Percentiles rank a stretch among this genome's conserved stretches.
These are phyloP conservation scores for Plasmodium reichenowi DNA, from an alignment of 169 alveolate genomes.

Conservation along the genomic window DNA sequence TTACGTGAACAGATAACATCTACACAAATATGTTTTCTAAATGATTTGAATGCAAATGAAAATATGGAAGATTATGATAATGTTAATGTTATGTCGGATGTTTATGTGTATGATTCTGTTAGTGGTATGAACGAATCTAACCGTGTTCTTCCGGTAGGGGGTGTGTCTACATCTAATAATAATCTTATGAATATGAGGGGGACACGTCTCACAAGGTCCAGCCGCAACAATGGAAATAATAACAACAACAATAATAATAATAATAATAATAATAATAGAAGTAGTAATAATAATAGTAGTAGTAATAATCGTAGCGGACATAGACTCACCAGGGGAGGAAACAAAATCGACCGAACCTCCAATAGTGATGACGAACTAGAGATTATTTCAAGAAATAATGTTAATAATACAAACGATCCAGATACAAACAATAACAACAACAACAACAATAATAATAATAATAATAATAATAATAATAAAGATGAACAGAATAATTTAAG, in stretches of 20 bases:
- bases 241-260: background rate
- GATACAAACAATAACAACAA: background rate
- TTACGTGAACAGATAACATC: slow-evolving; percentile 67
- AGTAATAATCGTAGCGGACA: no score
- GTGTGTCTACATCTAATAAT: no score
- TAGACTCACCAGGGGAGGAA: no score
- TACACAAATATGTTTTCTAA: slow-evolving; percentile 22
- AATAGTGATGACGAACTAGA: no score
- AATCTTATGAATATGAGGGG: no score
- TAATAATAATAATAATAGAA: background rate
- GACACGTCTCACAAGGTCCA: background rate
- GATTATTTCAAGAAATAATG: no score
- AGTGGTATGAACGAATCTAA: background rate
- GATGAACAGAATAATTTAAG: background rate
- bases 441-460: background rate
- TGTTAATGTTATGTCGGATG: slow-evolving; percentile 16
- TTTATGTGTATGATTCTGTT: slow-evolving; percentile 27
- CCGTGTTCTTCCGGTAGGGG: background rate
- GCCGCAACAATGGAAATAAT: background rate
- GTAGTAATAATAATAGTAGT: background rate
- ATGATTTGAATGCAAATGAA: slow-evolving; percentile 24
- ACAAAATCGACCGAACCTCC: no score
- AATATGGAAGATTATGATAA: slow-evolving; percentile 24
- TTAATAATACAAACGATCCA: no score
- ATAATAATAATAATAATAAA: background rate